Percentiles rank a stretch among this genome's conserved stretches.
Evolutionary conservation across 352 stramenopile species (phyloP).

Genomic region (Phytophthora aleatoria): DNA sequence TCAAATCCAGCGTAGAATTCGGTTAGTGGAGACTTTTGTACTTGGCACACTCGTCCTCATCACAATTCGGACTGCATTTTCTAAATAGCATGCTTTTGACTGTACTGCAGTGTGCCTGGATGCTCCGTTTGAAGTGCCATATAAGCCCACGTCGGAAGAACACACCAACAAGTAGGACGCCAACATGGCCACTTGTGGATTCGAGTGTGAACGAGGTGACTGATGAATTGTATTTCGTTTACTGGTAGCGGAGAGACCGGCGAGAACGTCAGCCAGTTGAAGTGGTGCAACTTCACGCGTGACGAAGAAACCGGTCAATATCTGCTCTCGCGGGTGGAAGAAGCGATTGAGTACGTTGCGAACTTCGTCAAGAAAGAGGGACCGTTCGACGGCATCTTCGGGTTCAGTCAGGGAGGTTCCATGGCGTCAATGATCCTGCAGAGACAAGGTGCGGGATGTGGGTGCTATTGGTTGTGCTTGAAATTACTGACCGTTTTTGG

Average conservation of each 20-base stretch:
- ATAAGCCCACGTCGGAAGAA: conserved; percentile 64
- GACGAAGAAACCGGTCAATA: conserved; percentile 51
- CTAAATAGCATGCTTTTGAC: background rate
- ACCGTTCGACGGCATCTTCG: conserved; percentile 87
- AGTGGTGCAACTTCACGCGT: conserved; percentile 73
- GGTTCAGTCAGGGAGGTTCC: conserved; percentile 84
- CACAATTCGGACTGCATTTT: too few relatives aligned
- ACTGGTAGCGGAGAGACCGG: conserved; percentile 31
- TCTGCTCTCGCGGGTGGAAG: conserved; percentile 53
- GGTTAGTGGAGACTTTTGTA: conserved; percentile 40
- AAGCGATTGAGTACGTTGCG: conserved; percentile 72
- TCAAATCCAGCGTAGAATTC: conserved; percentile 84
- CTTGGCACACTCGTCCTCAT: background rate
- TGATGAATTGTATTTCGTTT: conserved; percentile 1
- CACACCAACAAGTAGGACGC: conserved; percentile 46
- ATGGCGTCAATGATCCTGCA: conserved; percentile 74
- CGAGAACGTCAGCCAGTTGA: conserved; percentile 62
- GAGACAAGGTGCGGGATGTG: conserved; percentile 49
- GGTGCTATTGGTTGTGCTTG: too few relatives aligned
- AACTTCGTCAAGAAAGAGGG: conserved; percentile 67
- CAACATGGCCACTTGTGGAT: background rate
- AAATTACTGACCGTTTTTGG: background rate
- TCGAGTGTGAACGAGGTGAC: background rate
- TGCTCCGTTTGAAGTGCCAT: conserved; percentile 71
- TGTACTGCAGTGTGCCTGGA: conserved; percentile 71